Conservation (phyloP, 148 eudicot genomes). For the Persicaria tinctoria region DNA sequence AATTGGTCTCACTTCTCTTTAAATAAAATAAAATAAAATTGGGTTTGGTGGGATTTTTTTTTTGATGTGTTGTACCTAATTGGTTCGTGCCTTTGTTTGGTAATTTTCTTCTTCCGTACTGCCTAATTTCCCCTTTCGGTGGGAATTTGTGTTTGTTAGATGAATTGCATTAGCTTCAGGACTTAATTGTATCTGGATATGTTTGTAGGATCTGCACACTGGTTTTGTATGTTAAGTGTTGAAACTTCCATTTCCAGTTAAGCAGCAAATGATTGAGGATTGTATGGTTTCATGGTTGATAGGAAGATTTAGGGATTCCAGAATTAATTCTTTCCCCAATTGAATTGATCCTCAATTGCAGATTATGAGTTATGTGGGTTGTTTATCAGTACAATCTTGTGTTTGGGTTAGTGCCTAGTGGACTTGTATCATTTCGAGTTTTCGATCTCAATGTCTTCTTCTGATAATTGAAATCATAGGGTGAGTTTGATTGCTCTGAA, state of each 20-base stretch:
- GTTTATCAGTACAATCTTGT: no score
- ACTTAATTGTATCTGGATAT: not conserved
- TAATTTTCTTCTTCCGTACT: slow-evolving; percentile 14
- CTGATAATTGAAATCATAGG: no score
- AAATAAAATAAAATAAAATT: slow-evolving; percentile 13
- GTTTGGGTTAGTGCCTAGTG: no score
- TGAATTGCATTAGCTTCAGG: not conserved
- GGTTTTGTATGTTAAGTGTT: not conserved
- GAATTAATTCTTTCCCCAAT: no score
- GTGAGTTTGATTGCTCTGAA: no score
- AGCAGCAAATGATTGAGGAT: not conserved
- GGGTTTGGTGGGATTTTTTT: slow-evolving; percentile 15
- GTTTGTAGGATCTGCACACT: not conserved
- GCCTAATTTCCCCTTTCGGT: slow-evolving; percentile 9
- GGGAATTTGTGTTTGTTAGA: slow-evolving; percentile 9
- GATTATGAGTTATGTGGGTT: no score
- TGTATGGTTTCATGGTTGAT: not conserved
- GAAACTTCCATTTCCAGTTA: not conserved
- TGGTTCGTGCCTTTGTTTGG: slow-evolving; percentile 10
- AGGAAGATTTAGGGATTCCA: not conserved
- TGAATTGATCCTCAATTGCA: no score
- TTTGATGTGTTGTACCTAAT: not conserved
- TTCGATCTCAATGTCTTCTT: no score
- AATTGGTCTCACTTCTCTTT: slow-evolving; percentile 16
- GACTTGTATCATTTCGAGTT: no score